Conservation (phyloP, 495 filamentous ascomycete species). For the Podospora fimiseda region DNA sequence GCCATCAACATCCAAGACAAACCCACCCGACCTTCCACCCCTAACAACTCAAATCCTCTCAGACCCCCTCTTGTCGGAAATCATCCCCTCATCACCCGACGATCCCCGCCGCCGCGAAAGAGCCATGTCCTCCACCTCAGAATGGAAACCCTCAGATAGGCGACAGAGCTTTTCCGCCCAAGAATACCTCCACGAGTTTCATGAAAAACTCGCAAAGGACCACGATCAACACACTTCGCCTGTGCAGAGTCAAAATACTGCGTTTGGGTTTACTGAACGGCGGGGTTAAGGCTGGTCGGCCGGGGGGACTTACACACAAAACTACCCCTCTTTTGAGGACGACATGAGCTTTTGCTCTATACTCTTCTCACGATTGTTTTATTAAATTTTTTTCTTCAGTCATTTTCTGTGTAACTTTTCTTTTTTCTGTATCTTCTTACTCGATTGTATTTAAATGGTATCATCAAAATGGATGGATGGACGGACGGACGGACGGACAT, state of each 20-base stretch:
- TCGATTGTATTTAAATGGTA: too few relatives aligned
- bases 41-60: not conserved
- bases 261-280: conserved; percentile 31
- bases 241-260: conserved; percentile 9
- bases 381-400: too few relatives aligned
- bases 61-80: too few relatives aligned
- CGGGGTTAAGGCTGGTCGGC: not conserved
- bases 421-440: too few relatives aligned
- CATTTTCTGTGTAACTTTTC: too few relatives aligned
- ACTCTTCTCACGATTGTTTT: too few relatives aligned
- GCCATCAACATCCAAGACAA: not conserved
- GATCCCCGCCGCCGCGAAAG: conserved; percentile 24
- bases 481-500: too few relatives aligned
- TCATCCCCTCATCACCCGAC: not conserved
- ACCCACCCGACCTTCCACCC: not conserved
- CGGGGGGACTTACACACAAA: too few relatives aligned
- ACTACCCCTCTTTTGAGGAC: too few relatives aligned
- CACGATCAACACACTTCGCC: not conserved
- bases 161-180: conserved; percentile 41
- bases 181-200: conserved; percentile 40
- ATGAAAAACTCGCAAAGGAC: conserved; percentile 22
- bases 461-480: too few relatives aligned
- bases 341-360: too few relatives aligned
- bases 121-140: conserved; percentile 30
- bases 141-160: conserved; percentile 39